A percentile compares a stretch with the other conserved stretches of the same genome.
Conservation (phyloP, 1,139 yeast species). For the Geotrichum carabidarum region DNA sequence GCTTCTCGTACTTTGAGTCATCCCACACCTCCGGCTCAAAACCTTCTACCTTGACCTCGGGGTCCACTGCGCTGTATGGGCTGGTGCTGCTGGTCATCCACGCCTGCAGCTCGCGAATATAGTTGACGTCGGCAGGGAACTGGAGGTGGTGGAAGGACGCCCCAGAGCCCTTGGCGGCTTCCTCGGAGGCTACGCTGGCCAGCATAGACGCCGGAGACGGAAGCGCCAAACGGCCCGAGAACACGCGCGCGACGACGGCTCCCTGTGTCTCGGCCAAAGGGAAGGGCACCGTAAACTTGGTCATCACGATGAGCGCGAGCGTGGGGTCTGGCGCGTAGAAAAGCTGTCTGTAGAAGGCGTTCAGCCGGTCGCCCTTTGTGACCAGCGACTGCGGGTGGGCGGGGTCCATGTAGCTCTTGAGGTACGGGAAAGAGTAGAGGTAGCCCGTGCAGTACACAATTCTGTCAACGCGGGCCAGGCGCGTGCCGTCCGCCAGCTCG, state of each 20-base stretch:
- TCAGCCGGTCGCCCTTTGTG: slow-evolving; percentile 45
- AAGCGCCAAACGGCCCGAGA: slow-evolving; percentile 44
- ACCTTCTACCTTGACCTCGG: slow-evolving; percentile 19
- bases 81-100: slow-evolving; percentile 38
- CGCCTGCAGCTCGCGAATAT: slow-evolving; percentile 40
- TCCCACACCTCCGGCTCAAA: slow-evolving; percentile 31
- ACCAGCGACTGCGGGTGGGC: slow-evolving; percentile 34
- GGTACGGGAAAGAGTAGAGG: slow-evolving; percentile 46
- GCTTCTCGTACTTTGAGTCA: slow-evolving; percentile 21
- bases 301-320: slow-evolving; percentile 49
- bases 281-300: slow-evolving; percentile 53
- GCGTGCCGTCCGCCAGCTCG: slow-evolving; percentile 3
- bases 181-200: slow-evolving; percentile 40
- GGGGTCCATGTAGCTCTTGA: slow-evolving; percentile 28
- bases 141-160: slow-evolving; percentile 44
- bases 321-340: slow-evolving; percentile 53
- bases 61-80: background rate
- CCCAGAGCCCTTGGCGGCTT: slow-evolving; percentile 38
- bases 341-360: slow-evolving; percentile 50
- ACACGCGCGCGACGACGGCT: slow-evolving; percentile 51
- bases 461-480: slow-evolving; percentile 42
- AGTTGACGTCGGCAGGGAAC: slow-evolving; percentile 49
- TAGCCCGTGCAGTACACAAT: slow-evolving; percentile 67
- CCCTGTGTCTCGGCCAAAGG: slow-evolving; percentile 58
- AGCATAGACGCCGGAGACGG: slow-evolving; percentile 45